phyloP scores from a whole-genome alignment of 192 early-diverging fungal genomes.

The Umbelopsis ramanniana region DNA sequence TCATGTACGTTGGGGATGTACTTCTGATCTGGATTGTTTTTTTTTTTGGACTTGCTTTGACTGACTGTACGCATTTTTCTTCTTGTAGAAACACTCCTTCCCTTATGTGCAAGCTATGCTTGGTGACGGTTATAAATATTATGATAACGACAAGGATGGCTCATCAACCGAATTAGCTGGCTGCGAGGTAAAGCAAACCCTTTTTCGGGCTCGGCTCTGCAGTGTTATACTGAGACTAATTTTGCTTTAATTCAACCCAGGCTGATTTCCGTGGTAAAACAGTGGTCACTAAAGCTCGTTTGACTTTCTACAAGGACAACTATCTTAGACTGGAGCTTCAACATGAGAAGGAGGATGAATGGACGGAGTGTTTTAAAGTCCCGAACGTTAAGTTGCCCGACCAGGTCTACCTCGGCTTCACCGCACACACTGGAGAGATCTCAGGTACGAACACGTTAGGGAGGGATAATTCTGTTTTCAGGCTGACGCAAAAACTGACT shows the following conservation, averaged over 20 bases:
- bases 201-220: neutral
- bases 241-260: conserved; percentile 1
- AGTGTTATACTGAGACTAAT: neutral
- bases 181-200: conserved; percentile 51
- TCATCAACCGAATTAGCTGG: conserved; percentile 64
- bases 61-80: neutral
- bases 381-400: conserved; percentile 77
- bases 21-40: no score
- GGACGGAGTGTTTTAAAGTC: conserved; percentile 82
- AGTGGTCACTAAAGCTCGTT: conserved; percentile 62
- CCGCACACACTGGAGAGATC: conserved; percentile 91
- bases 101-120: conserved; percentile 94
- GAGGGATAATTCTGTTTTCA: no score
- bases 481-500: neutral
- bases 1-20: conserved; percentile 34
- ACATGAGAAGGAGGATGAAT: conserved; percentile 60
- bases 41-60: no score
- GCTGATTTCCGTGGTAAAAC: conserved; percentile 78
- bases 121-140: conserved; percentile 87
- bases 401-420: conserved; percentile 88
- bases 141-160: conserved; percentile 88
- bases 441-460: conserved; percentile 52
- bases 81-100: conserved; percentile 61
- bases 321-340: conserved; percentile 55
- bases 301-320: conserved; percentile 77